Percentiles rank a stretch among this genome's conserved stretches.
Evolutionary conservation across 768 basidiomycete species (phyloP).

Genomic region (Paxillus involutus): DNA sequence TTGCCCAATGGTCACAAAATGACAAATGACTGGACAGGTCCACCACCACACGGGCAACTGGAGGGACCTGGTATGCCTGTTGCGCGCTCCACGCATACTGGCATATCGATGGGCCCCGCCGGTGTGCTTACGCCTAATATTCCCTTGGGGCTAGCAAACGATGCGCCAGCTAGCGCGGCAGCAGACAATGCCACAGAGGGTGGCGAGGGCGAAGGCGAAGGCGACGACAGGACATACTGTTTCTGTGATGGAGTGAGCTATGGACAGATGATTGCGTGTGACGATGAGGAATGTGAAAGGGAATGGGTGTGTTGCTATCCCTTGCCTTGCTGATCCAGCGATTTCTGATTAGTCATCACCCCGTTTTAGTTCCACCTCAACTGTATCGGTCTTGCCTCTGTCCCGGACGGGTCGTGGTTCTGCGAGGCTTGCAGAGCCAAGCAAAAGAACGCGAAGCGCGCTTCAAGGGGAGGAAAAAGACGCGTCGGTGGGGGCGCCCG

Average conservation of each 20-base stretch:
- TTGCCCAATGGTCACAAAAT: conserved; percentile 35
- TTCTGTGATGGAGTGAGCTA: conserved; percentile 82
- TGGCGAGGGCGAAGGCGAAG: conserved; percentile 52
- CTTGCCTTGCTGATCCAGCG: conserved; percentile 4
- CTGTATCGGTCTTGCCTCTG: conserved; percentile 66
- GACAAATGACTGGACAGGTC: conserved; percentile 48
- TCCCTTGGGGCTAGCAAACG: conserved; percentile 26
- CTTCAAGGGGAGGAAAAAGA: conserved; percentile 53
- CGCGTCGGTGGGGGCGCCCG: conserved; percentile 38
- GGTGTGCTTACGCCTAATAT: conserved; percentile 23
- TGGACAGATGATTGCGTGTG: conserved; percentile 95
- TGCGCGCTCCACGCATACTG: conserved; percentile 38
- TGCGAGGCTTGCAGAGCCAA: conserved; percentile 67
- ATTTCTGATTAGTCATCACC: conserved; percentile 9
- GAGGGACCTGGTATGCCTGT: conserved; percentile 83
- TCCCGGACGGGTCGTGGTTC: conserved; percentile 75
- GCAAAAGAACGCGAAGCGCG: conserved; percentile 48
- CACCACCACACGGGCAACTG: conserved; percentile 51
- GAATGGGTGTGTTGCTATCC: conserved; percentile 75
- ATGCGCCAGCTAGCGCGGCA: conserved; percentile 36
- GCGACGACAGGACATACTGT: conserved; percentile 72
- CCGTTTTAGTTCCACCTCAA: conserved; percentile 69
- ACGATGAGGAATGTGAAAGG: conserved; percentile 71
- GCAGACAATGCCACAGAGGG: conserved; percentile 45
- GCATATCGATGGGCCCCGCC: conserved; percentile 24